Percentiles rank a stretch among this genome's conserved stretches.
Evolutionary conservation across 208 protist species (phyloP).

Genomic region (Acanthamoeba culbertsoni): DNA sequence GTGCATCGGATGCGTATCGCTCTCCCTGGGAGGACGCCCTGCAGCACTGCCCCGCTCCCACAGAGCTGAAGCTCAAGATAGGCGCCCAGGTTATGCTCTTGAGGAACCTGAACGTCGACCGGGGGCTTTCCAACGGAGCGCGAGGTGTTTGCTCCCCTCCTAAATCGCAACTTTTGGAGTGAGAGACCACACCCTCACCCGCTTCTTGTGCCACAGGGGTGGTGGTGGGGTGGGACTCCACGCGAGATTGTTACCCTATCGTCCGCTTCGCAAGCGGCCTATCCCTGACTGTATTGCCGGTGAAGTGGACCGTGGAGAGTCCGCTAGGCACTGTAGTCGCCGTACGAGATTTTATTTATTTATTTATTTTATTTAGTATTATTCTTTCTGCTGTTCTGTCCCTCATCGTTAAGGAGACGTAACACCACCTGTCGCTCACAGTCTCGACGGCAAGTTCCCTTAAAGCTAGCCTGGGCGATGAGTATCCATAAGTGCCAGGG

Average conservation of each 20-base stretch:
- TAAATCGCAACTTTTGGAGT: too few species aligned
- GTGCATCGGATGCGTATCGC: neutral
- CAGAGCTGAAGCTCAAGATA: slow-evolving; percentile 66
- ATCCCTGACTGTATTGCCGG: neutral
- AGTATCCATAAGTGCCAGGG: slow-evolving; percentile 97
- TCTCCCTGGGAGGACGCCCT: neutral
- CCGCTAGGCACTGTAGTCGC: neutral
- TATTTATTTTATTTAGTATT: neutral
- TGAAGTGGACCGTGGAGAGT: neutral
- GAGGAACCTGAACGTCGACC: slow-evolving; percentile 67
- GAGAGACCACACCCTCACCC: neutral
- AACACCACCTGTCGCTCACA: too few species aligned
- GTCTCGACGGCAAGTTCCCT: slow-evolving; percentile 83
- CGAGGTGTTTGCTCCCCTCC: slow-evolving; percentile 31
- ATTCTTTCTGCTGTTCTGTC: too few species aligned
- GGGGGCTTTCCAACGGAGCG: slow-evolving; percentile 75
- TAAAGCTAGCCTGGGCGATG: slow-evolving; percentile 93
- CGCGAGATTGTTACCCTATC: neutral
- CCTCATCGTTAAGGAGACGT: too few species aligned
- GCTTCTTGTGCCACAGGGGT: neutral
- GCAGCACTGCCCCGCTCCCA: neutral
- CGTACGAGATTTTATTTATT: neutral
- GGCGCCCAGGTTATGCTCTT: slow-evolving; percentile 82
- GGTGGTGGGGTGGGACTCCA: neutral
- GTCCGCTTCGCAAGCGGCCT: neutral